These are phyloP conservation scores for Chrysanthemum makinoi DNA, from an alignment of 129 eudicot genomes.

Conservation along the genomic window DNA sequence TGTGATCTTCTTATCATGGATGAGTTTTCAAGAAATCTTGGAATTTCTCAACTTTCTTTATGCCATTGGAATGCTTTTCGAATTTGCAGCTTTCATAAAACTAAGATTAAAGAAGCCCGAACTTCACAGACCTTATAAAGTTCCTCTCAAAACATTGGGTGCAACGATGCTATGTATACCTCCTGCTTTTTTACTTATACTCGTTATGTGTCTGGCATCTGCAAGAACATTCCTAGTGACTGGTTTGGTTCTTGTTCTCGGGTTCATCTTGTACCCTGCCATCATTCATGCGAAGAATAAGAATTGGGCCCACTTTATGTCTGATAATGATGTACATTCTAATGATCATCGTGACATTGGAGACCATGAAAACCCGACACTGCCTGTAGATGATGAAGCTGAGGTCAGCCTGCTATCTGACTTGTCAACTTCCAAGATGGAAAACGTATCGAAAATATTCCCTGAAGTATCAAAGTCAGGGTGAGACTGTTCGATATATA, in stretches of 20 bases:
- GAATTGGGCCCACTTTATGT: constrained; percentile 47
- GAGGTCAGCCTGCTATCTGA: constrained; percentile 52
- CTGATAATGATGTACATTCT: constrained; percentile 23
- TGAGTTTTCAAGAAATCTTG: constrained; percentile 91
- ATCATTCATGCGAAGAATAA: constrained; percentile 38
- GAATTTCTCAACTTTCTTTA: constrained; percentile 87
- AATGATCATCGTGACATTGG: constrained; percentile 40
- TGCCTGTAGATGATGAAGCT: constrained; percentile 42
- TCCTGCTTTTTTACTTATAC: constrained; percentile 63
- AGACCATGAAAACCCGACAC: constrained; percentile 28
- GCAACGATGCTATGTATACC: constrained; percentile 71
- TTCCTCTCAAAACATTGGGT: constrained; percentile 72
- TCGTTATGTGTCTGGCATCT: constrained; percentile 85
- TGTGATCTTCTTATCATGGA: constrained; percentile 86
- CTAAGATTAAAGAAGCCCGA: constrained; percentile 75
- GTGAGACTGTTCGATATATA: not conserved
- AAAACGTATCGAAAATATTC: constrained; percentile 20
- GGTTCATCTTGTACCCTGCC: constrained; percentile 50
- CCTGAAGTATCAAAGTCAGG: constrained; percentile 1
- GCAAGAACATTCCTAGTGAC: constrained; percentile 57
- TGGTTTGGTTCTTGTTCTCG: constrained; percentile 46
- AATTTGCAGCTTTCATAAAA: constrained; percentile 79
- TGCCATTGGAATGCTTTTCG: constrained; percentile 78
- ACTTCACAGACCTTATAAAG: constrained; percentile 80
- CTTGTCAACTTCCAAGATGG: constrained; percentile 29